Base-by-base conservation (phyloP, 2,329 filamentous ascomycete species). In the Pseudopithomyces maydicus region DNA sequence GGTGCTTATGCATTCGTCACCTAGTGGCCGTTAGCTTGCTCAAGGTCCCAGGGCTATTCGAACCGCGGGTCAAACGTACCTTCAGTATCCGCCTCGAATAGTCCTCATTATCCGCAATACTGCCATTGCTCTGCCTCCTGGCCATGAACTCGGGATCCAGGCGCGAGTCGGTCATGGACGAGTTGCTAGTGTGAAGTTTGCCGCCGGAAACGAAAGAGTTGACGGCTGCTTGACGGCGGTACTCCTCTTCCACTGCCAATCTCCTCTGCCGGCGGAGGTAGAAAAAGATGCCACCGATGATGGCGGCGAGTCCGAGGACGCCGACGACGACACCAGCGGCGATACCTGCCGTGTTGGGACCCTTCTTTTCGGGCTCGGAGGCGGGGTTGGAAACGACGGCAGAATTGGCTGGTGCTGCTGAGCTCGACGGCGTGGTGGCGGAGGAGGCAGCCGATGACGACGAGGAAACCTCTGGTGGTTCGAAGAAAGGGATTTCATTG, bases 51-150 rank as follows among this genome's bases (percentile, higher is more conserved):
- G 15, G n/a, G 42, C 19, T 15, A 19, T 19, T 17, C 42, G 47
- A 22, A 29, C 7, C 33, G 32, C 33, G 32, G 29, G 12, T 17
- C 20, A 6, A 46, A 54, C 85, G 65, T 84, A 96, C 94, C 87
- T 96, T 91, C 73, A 98, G 85, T 78, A 98, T 97, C 79, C 91
- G 90, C 79, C 94, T 88, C 61, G 94, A 97, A 80, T 97, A 98
- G 77, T 98, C 94, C 78, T 96, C 88, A 78, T 97, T 96, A 76
- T 98, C 94, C 51, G 93, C 94, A 76, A 98, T 97, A 77, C 93
- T 97, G 66, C 94, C 94, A 71, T 95, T 91, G 78, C 94, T 97
- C 80, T 94, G 85, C 77, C 93, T 87, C 72, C 92, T 85, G 56
- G 89, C 88, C 84, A 96, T 88, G 63, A 92, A 85, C 55, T 83